These are phyloP conservation scores for Fagopyrum esculentum DNA, from an alignment of 148 eudicot species.

Conservation along the genomic window DNA sequence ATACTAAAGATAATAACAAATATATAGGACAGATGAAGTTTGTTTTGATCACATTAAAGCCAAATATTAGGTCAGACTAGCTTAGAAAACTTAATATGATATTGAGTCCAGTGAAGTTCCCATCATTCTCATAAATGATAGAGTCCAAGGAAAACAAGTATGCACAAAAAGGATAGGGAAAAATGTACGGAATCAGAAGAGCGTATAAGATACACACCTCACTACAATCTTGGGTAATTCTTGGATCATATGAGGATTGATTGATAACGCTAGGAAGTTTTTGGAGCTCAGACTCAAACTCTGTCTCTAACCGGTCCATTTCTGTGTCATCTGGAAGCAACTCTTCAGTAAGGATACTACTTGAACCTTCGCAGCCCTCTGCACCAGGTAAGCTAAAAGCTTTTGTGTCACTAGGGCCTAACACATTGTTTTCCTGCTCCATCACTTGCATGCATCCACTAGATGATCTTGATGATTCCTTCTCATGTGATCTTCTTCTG, in stretches of 20 bases:
- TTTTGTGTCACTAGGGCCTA: conserved; percentile 15
- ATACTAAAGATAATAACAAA: too few species aligned
- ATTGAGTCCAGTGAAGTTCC: background rate
- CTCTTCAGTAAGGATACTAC: conserved; percentile 46
- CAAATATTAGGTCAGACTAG: too few species aligned
- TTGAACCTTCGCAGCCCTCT: conserved; percentile 41
- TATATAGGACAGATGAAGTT: too few species aligned
- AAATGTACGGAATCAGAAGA: background rate
- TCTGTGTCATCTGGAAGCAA: conserved; percentile 36
- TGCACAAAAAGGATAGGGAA: background rate
- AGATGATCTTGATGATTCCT: conserved; percentile 16
- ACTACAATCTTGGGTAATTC: conserved; percentile 29
- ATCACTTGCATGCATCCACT: conserved; percentile 2
- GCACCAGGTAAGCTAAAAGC: conserved; percentile 16
- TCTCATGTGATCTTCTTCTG: conserved; percentile 28
- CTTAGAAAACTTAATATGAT: background rate
- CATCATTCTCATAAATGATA: too few species aligned
- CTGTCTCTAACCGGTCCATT: conserved; percentile 66
- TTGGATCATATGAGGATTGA: background rate
- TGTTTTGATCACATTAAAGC: too few species aligned
- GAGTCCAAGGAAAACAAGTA: background rate
- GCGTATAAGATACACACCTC: conserved; percentile 29
- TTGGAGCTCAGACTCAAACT: conserved; percentile 58
- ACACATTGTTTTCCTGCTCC: conserved; percentile 8
- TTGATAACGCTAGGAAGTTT: conserved; percentile 47